Conservation (phyloP, 345 rosid genomes). For the Lumnitzera littorea region DNA sequence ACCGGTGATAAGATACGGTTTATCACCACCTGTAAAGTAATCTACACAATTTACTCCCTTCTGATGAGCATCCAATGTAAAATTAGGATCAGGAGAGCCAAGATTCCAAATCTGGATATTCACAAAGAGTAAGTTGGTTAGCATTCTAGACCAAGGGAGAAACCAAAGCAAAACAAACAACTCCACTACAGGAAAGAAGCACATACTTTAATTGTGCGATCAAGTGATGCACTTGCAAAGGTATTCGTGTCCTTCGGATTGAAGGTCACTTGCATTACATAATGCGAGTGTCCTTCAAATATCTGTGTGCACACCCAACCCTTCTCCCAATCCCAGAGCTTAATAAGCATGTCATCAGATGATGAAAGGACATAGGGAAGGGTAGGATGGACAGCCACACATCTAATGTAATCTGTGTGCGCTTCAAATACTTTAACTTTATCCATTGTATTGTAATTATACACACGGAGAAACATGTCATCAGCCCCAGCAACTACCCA, state of each 20-base stretch:
- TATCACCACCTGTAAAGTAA: conserved; percentile 69
- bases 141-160: background rate
- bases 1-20: conserved; percentile 69
- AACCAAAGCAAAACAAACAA: conserved; percentile 7
- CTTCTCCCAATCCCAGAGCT: conserved; percentile 99
- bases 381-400: conserved; percentile 90
- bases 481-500: conserved; percentile 99
- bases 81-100: conserved; percentile 68
- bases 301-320: conserved; percentile 89
- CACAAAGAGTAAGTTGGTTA: background rate
- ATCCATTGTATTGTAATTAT: conserved; percentile 88
- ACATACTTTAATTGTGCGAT: conserved; percentile 80
- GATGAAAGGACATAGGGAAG: conserved; percentile 88
- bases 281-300: conserved; percentile 99
- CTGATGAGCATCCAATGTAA: conserved; percentile 72
- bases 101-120: conserved; percentile 79
- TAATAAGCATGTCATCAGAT: conserved; percentile 98
- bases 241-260: conserved; percentile 90
- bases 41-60: conserved; percentile 87
- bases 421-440: conserved; percentile 94
- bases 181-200: background rate
- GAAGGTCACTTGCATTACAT: conserved; percentile 97
- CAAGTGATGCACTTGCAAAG: conserved; percentile 98
- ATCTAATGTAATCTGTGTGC: conserved; percentile 91
- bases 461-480: conserved; percentile 84